Evolutionary conservation across 2,329 filamentous ascomycete species (phyloP), one percentile per base, ranked within the genome.

Genomic region (Metarhizium sp.): DNA sequence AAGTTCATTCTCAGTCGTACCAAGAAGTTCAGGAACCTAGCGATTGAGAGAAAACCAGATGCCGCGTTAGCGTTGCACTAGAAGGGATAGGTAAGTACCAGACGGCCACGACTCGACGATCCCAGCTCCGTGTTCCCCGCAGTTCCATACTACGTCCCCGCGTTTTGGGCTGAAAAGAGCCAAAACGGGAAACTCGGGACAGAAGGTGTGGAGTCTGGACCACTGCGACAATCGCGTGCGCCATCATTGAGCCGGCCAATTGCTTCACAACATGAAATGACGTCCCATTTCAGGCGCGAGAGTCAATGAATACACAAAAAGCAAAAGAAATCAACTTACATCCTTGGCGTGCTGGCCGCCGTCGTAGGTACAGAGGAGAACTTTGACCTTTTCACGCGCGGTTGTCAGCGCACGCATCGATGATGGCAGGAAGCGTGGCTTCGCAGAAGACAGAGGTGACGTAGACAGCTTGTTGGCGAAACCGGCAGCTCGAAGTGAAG

Each of bases 1-100:
- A 59, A 99, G 90, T 82, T 99, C 94, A 75, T 97, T 97, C 82
- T 99, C 90, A 51, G 91, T 96, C 61, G 94, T 96, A 68, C 94
- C 94, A 67, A 96, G 85, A 65, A 99, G 82, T 67, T 82, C 83
- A 61, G 92, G 91, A 72, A 85, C 81, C 81, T 86, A 40, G 2
- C 32, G 11, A 52, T 3, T 13, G 29, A 38, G 10, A 30, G 18
- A 52, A 38, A 7, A 13, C 38, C 36, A 43, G 30, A 34, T 25
- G 20, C n/a, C 29, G 25, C 6, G 46, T 57, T 46, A 57, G 55
- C 49, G 6, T 38, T 43, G 36, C 36, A 51, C 18, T 1, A 29
- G 2, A 20, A n/a, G 11, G n/a, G 50, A 51, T 16, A 40, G 4
- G 13, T 16, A 16, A 11, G 32, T 34, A 11, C 6, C 32, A 8